Percentiles rank a stretch among this genome's conserved stretches.
Evolutionary conservation across 2,329 filamentous ascomycete species (phyloP).

Genomic region (Capronia coronata): DNA sequence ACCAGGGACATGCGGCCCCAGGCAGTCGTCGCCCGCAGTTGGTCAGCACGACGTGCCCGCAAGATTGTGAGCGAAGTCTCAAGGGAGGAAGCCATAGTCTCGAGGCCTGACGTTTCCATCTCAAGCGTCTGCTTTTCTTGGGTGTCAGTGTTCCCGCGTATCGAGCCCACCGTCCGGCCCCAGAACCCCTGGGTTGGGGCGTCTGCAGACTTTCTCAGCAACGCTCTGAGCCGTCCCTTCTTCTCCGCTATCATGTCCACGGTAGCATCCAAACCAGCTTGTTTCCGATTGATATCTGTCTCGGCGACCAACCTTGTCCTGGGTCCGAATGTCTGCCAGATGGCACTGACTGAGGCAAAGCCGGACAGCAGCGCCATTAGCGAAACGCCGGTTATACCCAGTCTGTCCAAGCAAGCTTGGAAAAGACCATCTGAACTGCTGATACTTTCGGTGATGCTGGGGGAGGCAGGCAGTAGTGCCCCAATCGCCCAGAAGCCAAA

Average conservation of each 20-base stretch:
- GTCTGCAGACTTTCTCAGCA: conserved; percentile 59
- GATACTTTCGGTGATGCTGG: conserved; percentile 36
- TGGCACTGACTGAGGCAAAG: conserved; percentile 78
- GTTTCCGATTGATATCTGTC: conserved; percentile 67
- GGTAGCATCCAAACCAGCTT: conserved; percentile 70
- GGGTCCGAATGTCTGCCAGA: conserved; percentile 75
- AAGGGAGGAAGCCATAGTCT: conserved; percentile 70
- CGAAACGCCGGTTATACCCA: conserved; percentile 78
- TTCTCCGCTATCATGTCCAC: conserved; percentile 73
- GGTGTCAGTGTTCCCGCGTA: conserved; percentile 47
- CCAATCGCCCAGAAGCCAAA: conserved; percentile 71
- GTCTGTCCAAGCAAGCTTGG: conserved; percentile 55
- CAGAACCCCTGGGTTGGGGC: conserved; percentile 53
- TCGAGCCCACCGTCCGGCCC: conserved; percentile 65
- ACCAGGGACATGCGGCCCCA: conserved; percentile 59
- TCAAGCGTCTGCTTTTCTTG: conserved; percentile 52
- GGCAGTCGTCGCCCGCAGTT: conserved; percentile 60
- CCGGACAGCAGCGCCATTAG: conserved; percentile 84
- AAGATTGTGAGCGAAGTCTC: conserved; percentile 59
- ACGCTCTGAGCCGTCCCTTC: conserved; percentile 56
- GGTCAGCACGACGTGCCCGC: conserved; percentile 56
- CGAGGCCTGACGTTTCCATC: conserved; percentile 70
- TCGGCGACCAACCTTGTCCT: conserved; percentile 62
- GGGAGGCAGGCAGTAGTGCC: conserved; percentile 49
- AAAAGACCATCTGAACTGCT: conserved; percentile 41